Conservation (phyloP, 2,329 filamentous ascomycete species). For the Beauveria scarabaeidicola region DNA sequence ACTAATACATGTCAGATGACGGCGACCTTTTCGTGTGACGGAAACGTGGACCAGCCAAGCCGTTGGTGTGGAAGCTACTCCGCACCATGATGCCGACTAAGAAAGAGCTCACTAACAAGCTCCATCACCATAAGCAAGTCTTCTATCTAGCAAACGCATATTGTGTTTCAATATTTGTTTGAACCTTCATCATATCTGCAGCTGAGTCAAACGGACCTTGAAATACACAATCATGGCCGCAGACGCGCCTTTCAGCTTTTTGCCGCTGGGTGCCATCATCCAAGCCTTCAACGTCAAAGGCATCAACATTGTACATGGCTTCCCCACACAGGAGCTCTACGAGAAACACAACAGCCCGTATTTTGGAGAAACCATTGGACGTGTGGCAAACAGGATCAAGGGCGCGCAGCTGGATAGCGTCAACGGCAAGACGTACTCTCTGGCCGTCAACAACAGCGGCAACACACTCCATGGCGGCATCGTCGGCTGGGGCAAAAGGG, state of each 20-base stretch:
- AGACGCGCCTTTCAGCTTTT: constrained; percentile 51
- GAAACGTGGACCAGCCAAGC: constrained; percentile 4
- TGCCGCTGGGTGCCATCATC: constrained; percentile 71
- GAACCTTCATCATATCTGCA: background rate
- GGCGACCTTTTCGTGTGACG: background rate
- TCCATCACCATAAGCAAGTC: constrained; percentile 15
- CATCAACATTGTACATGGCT: constrained; percentile 82
- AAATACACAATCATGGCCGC: constrained; percentile 14
- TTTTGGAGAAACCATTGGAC: constrained; percentile 92
- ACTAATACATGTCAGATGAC: constrained; percentile 1
- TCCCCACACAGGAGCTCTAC: constrained; percentile 69
- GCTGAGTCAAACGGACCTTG: background rate
- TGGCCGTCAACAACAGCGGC: constrained; percentile 67
- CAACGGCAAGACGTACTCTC: constrained; percentile 60
- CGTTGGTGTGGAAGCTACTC: background rate
- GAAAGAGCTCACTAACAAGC: constrained; percentile 1
- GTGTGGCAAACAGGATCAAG: constrained; percentile 71
- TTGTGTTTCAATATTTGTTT: background rate
- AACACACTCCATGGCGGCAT: constrained; percentile 69
- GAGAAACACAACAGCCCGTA: constrained; percentile 64
- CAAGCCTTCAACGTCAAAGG: constrained; percentile 71
- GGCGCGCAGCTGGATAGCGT: constrained; percentile 61
- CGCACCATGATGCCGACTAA: constrained; percentile 1
- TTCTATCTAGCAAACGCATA: background rate
- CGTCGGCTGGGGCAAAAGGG: constrained; percentile 72